Evolutionary conservation across 768 basidiomycete species (phyloP), one percentile per base, ranked within the genome.

Genomic region (Trametes cinnabarina): DNA sequence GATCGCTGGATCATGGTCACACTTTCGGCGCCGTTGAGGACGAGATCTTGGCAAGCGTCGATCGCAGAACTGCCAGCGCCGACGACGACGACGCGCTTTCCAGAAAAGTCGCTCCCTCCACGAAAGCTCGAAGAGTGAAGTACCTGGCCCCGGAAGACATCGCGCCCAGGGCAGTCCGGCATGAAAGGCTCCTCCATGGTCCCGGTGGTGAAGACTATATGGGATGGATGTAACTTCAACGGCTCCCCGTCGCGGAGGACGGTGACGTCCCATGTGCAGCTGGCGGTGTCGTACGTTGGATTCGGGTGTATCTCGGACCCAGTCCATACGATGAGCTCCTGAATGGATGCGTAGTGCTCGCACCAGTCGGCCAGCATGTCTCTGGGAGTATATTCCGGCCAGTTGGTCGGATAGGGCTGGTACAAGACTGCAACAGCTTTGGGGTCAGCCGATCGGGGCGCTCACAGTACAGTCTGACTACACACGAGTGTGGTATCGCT

Each of bases 301-400:
- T 55, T 57, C 0, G 75, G 71, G 1, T 72, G 53, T 7, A 73
- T 63, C 10, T 62, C 62, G 4, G 76, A 70, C 32, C 68, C 66
- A 10, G 72, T 77, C 79, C 79, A 81, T 4, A 80, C 70, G 11
- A 73, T 65, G 11, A 80, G 66, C 49, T 80, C 79, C 57, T 77
- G 77, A 3, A 68, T 64, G 4, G 62, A 48, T 1, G 67, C 73
- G 55, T 80, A 80, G 22, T 73, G 68, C 61, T 80, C 76, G 14
- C 80, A 52, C 76, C 76, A 79, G 63, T 76, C 69, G 0, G 77
- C 79, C 8, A 79, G 41, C 57, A 77, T 79, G 53, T 74, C 74
- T 14, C 70, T 69, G 7, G 78, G 74, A 1, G 73, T 76, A 56
- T 68, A 80, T n/a, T 66, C 65, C 1, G 78, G 78, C 75, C 75